phyloP scores from a whole-genome alignment of 2,329 filamentous ascomycete species.

The Graphiopsis chlorocephala region DNA sequence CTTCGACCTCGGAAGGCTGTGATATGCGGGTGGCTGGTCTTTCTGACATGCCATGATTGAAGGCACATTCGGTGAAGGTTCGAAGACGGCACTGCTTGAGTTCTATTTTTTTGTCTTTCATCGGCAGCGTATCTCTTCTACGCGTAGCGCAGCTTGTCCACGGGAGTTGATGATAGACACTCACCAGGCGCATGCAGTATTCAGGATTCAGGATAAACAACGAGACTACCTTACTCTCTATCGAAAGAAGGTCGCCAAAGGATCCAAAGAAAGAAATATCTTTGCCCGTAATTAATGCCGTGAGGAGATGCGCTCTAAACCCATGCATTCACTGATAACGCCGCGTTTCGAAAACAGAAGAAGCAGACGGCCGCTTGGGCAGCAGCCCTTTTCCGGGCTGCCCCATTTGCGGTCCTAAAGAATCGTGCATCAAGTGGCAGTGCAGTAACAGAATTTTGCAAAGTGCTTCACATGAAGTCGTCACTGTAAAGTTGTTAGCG shows the following conservation, averaged over 20 bases:
- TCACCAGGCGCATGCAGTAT: neutral
- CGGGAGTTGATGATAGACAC: neutral
- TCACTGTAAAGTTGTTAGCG: slow-evolving; percentile 49
- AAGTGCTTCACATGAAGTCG: slow-evolving; percentile 65
- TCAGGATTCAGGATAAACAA: neutral
- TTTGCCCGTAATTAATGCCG: slow-evolving; percentile 13
- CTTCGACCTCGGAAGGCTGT: neutral
- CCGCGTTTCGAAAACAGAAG: slow-evolving; percentile 1
- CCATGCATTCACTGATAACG: slow-evolving; percentile 11
- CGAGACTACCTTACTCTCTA: slow-evolving; percentile 5
- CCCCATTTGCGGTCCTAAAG: neutral
- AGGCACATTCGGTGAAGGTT: neutral
- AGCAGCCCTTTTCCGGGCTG: neutral
- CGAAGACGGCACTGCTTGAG: too few relatives aligned
- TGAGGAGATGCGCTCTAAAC: slow-evolving; percentile 14
- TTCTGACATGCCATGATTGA: neutral
- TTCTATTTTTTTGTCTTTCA: neutral
- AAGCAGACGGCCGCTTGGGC: neutral
- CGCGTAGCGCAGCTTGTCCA: neutral
- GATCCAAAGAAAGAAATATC: neutral
- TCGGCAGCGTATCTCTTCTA: neutral
- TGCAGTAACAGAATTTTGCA: neutral
- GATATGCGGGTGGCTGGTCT: too few relatives aligned
- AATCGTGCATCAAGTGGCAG: slow-evolving; percentile 6
- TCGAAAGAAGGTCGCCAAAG: neutral